These are phyloP conservation scores for Cutaneotrichosporon cutaneum DNA, from an alignment of 1,284 basidiomycete species.

Conservation along the genomic window DNA sequence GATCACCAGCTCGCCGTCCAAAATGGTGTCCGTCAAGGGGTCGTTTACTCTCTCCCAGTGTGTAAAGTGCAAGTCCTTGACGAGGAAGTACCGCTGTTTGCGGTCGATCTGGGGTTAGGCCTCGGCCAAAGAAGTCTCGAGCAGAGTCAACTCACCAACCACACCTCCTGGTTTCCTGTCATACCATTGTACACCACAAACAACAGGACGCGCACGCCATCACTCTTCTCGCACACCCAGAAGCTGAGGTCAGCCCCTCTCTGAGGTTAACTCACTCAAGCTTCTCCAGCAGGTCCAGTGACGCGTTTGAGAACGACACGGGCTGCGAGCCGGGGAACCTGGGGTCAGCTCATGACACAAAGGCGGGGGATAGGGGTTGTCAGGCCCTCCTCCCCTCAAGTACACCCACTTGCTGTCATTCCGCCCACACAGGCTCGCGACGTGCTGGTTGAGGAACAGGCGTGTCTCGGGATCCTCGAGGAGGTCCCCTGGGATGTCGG, in stretches of 20 bases:
- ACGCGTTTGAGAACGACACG: slow-evolving; percentile 72
- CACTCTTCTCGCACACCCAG: slow-evolving; percentile 99
- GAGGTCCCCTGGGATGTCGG: slow-evolving; percentile 48
- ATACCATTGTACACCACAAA: slow-evolving; percentile 64
- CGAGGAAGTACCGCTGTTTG: slow-evolving; percentile 78
- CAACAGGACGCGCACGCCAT: slow-evolving; percentile 88
- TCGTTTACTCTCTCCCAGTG: slow-evolving; percentile 69
- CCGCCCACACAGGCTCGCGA: slow-evolving; percentile 66
- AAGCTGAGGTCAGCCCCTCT: slow-evolving; percentile 61
- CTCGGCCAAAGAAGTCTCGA: too few relatives aligned
- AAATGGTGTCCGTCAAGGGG: slow-evolving; percentile 72
- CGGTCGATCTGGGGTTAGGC: slow-evolving; percentile 78
- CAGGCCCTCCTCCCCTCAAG: too few relatives aligned
- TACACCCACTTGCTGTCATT: slow-evolving; percentile 59
- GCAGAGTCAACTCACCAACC: slow-evolving; percentile 61
- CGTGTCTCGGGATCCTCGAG: slow-evolving; percentile 57
- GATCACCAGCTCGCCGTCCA: slow-evolving; percentile 93
- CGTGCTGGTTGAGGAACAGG: slow-evolving; percentile 62
- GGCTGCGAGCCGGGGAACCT: slow-evolving; percentile 94
- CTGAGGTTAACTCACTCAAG: slow-evolving; percentile 65
- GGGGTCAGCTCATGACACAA: slow-evolving; percentile 11
- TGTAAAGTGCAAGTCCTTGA: slow-evolving; percentile 80
- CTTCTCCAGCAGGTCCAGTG: slow-evolving; percentile 71
- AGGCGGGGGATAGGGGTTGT: too few relatives aligned
- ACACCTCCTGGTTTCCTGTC: slow-evolving; percentile 68